Conservation (phyloP, 305 asterid species). For the Fraxinus xanthoxyloides region DNA sequence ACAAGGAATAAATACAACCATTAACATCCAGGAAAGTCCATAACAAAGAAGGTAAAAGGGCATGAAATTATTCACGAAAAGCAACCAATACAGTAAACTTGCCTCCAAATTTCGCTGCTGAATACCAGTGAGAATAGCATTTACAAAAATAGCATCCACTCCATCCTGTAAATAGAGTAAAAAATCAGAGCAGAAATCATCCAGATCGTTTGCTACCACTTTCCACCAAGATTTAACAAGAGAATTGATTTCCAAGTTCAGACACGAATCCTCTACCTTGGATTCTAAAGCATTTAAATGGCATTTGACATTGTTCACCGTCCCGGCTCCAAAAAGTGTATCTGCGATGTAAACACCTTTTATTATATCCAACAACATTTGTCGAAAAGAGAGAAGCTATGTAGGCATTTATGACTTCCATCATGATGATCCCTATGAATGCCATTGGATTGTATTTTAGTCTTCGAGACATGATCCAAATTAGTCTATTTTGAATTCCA, state of each 20-base stretch:
- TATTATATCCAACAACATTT: constrained; percentile 6
- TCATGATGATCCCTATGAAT: not conserved
- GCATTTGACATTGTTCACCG: constrained; percentile 45
- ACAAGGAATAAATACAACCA: constrained; percentile 19
- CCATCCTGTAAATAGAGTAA: constrained; percentile 44
- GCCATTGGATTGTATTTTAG: not conserved
- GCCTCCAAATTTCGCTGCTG: constrained; percentile 95
- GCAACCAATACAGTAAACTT: constrained; percentile 29
- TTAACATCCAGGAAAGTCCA: not conserved
- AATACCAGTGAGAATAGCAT: constrained; percentile 72
- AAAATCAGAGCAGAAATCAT: not conserved
- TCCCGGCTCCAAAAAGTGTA: constrained; percentile 58
- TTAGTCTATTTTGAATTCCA: not conserved
- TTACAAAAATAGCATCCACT: constrained; percentile 86
- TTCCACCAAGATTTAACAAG: not conserved
- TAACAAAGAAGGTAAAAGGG: not conserved
- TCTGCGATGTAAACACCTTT: constrained; percentile 31
- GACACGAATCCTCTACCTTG: constrained; percentile 32
- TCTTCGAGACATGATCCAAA: not conserved
- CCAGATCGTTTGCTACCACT: constrained; percentile 1
- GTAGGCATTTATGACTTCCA: not conserved
- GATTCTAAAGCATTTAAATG: constrained; percentile 45
- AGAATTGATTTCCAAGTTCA: constrained; percentile 9
- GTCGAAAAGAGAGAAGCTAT: not conserved
- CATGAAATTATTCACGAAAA: not conserved